Conservation (phyloP, 2,329 filamentous ascomycete species). For the Catunica adiposa region DNA sequence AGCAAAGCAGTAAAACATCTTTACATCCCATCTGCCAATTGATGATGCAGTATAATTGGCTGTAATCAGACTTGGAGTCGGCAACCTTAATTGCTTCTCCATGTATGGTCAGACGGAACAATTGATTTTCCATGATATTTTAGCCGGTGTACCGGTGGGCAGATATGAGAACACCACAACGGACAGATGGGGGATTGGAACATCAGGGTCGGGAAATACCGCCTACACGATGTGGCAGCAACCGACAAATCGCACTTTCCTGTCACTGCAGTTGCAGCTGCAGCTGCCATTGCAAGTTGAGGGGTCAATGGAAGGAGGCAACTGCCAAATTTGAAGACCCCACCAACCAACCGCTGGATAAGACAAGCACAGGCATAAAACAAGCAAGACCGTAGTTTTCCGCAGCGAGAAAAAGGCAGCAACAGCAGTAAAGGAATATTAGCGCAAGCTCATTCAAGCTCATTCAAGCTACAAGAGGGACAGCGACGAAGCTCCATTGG, state of each 20-base stretch:
- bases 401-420: too few species aligned
- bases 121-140: neutral
- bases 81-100: neutral
- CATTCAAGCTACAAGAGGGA: too few species aligned
- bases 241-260: neutral
- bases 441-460: too few species aligned
- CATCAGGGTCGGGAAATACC: conserved; percentile 3
- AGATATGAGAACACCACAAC: neutral
- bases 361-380: neutral
- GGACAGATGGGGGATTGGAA: conserved; percentile 2
- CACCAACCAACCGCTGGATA: too few species aligned
- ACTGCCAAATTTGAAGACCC: too few species aligned
- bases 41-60: neutral
- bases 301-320: too few species aligned
- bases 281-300: too few species aligned
- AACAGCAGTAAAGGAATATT: too few species aligned
- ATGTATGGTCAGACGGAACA: neutral
- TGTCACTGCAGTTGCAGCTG: neutral
- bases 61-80: neutral
- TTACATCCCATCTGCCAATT: neutral
- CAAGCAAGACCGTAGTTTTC: neutral
- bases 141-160: neutral
- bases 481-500: too few species aligned
- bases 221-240: neutral
- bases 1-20: neutral